Conservation (phyloP, 2,329 filamentous ascomycete genomes). For the Balansia obtecta region DNA sequence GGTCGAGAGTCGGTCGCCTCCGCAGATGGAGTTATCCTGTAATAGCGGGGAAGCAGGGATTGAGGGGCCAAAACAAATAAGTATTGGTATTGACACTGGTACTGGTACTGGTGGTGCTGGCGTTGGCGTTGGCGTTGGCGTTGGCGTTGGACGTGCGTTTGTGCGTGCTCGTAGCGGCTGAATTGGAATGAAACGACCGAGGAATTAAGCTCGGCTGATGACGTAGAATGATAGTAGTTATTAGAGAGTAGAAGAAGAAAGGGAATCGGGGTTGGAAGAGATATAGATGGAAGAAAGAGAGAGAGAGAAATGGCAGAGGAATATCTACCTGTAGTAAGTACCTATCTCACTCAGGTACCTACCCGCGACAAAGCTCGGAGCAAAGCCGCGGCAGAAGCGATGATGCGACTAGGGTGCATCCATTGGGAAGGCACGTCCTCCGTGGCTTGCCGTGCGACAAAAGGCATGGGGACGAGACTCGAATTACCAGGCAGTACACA, state of each 20-base stretch:
- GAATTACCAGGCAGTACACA: not conserved
- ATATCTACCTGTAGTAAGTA: not conserved
- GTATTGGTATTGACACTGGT: too few relatives aligned
- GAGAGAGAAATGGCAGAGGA: not conserved
- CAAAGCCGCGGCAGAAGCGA: not conserved
- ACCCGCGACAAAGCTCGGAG: not conserved
- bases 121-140: too few relatives aligned
- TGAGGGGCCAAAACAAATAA: too few relatives aligned
- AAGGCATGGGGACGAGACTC: not conserved
- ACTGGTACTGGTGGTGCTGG: too few relatives aligned
- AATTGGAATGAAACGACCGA: not conserved
- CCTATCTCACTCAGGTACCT: too few relatives aligned
- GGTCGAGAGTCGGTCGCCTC: not conserved
- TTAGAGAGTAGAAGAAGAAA: not conserved
- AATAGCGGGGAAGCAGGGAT: not conserved
- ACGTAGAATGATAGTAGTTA: not conserved
- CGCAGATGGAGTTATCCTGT: not conserved
- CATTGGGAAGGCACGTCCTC: not conserved
- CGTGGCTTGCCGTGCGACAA: not conserved
- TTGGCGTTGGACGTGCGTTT: too few relatives aligned
- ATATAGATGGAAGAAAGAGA: too few relatives aligned
- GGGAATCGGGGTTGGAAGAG: not conserved
- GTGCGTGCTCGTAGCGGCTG: not conserved
- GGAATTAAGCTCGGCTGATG: not conserved
- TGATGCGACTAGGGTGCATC: not conserved